Evolutionary conservation across 1,284 basidiomycete species (phyloP), one percentile per base, ranked within the genome.

Genomic region (Ceratobasidium sp.): DNA sequence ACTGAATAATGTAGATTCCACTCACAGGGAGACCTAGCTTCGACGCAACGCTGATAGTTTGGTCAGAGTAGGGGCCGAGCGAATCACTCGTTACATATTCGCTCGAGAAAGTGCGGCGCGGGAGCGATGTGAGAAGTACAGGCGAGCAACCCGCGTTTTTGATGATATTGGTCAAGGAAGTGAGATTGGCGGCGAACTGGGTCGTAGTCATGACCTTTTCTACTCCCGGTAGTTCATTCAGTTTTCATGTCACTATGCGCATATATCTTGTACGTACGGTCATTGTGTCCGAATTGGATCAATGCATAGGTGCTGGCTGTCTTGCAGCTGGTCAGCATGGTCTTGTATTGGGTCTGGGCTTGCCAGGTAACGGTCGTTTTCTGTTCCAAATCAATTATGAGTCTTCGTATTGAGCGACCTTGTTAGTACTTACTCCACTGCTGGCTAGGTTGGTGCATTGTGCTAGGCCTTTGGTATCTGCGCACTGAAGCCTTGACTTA

Each of bases 331-430:
- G 48, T 67, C n/a, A 76, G 48, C 62, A 67, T 76, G 3, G 38
- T 67, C 0, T 56, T 76, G 42, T 76, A 76, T 44, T 76, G 74
- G 15, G 74, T 57, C n/a, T 76, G 74, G 4, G 74, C 64, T 54
- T 67, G 64, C 64, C 74, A 76, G 26, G 74, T 76, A 28, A 76
- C 74, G 2, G 64, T 76, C 23, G 62, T 76, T 76, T 76, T 76
- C 74, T 76, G 28, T 50, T 40, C 9, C 17, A 4, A 26, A 10
- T 28, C n/a, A 10, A 5, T 13, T 10, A 12, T 75, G 13, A 57
- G 73, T n/a, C 40, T 20, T 12, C 5, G 23, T 40, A n/a, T 26
- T 64, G 0, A 23, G 1, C 26, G 46, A 4, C 10, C 23, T n/a
- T 20, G 6, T n/a, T 50, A 12, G 10, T 7, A 28, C 62, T 65